These are phyloP conservation scores for Quercus berberidifolia DNA, from an alignment of 306 rosid species.

Conservation along the genomic window DNA sequence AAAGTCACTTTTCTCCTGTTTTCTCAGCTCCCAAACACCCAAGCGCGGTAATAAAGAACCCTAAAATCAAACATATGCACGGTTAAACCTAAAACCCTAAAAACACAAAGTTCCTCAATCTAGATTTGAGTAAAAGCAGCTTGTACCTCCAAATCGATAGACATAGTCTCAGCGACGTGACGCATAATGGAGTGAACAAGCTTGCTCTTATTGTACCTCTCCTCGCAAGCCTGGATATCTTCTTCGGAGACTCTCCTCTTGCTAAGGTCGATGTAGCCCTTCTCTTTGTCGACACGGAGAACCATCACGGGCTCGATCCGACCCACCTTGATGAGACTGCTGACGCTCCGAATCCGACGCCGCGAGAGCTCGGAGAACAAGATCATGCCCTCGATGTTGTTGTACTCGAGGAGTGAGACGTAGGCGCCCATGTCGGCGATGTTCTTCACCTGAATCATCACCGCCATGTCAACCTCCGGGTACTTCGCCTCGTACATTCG, in stretches of 20 bases:
- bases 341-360: conserved; percentile 92
- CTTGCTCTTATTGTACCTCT: conserved; percentile 96
- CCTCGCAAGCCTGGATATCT: conserved; percentile 84
- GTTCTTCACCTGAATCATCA: conserved; percentile 96
- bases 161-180: conserved; percentile 83
- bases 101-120: not conserved
- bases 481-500: conserved; percentile 92
- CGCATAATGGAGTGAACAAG: conserved; percentile 97
- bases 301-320: conserved; percentile 98
- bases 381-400: conserved; percentile 97
- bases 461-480: conserved; percentile 98
- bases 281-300: conserved; percentile 88
- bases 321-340: conserved; percentile 84
- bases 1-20: too few species aligned
- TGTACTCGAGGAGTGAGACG: conserved; percentile 93
- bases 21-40: too few species aligned
- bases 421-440: conserved; percentile 99
- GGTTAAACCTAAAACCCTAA: not conserved
- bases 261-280: conserved; percentile 94
- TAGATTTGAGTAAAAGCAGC: too few species aligned
- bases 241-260: conserved; percentile 94
- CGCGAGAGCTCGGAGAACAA: conserved; percentile 96
- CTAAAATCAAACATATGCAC: too few species aligned
- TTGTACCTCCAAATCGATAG: conserved; percentile 74
- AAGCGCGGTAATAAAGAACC: too few species aligned